phyloP scores from a whole-genome alignment of 163 green algal genomes.

The Prototheca wickerhamii region DNA sequence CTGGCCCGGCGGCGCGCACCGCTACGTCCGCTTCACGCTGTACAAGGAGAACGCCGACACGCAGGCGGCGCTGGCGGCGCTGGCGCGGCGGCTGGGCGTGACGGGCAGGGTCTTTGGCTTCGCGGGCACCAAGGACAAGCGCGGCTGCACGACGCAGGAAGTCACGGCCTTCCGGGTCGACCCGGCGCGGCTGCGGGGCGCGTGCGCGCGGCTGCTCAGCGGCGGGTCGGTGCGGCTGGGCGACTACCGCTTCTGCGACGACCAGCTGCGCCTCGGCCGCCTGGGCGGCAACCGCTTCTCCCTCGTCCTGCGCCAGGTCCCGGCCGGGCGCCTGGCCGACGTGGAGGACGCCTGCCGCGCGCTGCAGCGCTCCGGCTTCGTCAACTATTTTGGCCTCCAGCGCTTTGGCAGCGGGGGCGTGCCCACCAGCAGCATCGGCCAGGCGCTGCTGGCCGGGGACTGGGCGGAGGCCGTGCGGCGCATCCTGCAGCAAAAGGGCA shows the following conservation, averaged over 20 bases:
- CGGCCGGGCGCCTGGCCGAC: conserved; percentile 14
- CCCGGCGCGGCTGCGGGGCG: conserved; percentile 24
- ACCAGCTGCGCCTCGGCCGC: conserved; percentile 59
- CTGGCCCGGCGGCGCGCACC: conserved; percentile 38
- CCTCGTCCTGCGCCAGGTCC: not conserved
- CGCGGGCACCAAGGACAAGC: conserved; percentile 93
- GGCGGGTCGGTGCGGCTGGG: conserved; percentile 45
- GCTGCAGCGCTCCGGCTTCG: conserved; percentile 60
- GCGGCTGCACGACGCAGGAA: conserved; percentile 74
- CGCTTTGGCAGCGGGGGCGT: conserved; percentile 66
- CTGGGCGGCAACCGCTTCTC: conserved; percentile 54
- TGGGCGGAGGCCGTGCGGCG: conserved; percentile 57
- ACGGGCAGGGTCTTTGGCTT: conserved; percentile 37
- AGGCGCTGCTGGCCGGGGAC: conserved; percentile 61
- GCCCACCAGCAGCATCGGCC: conserved; percentile 61
- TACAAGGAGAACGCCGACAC: conserved; percentile 67
- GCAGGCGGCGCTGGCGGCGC: conserved; percentile 15
- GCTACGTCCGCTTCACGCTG: conserved; percentile 63
- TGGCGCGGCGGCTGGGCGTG: conserved; percentile 34
- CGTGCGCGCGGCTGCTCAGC: conserved; percentile 6
- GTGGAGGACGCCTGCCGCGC: conserved; percentile 37
- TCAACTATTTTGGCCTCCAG: conserved; percentile 96
- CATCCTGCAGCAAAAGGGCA: conserved; percentile 44
- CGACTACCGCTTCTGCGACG: conserved; percentile 50
- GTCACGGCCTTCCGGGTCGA: conserved; percentile 30